A percentile compares a stretch with the other conserved stretches of the same genome.
phyloP scores from a whole-genome alignment of 2,329 filamentous ascomycete species.

The Zymoseptoria pseudotritici region DNA sequence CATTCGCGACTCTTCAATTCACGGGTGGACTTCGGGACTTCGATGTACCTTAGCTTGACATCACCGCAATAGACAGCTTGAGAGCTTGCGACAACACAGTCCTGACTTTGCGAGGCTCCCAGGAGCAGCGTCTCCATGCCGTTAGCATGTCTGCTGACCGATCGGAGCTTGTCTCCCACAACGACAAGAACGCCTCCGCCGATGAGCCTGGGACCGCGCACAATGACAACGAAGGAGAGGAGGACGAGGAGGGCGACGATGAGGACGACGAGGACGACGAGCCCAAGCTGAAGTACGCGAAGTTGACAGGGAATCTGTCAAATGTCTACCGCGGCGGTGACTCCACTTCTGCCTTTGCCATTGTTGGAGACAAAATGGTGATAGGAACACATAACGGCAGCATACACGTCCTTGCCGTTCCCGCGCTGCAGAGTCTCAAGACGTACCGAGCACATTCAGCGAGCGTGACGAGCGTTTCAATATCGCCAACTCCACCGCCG shows the following conservation, averaged over 20 bases:
- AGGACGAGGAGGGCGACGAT: constrained; percentile 46
- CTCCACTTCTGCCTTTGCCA: constrained; percentile 82
- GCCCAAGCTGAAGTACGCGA: constrained; percentile 86
- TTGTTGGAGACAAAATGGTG: constrained; percentile 96
- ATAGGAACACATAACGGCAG: constrained; percentile 94
- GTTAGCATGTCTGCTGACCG: constrained; percentile 32
- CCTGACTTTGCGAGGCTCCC: background rate
- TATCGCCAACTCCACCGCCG: constrained; percentile 75
- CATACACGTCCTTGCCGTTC: constrained; percentile 81
- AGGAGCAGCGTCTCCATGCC: constrained; percentile 19
- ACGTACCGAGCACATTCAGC: constrained; percentile 90
- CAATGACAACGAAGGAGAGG: constrained; percentile 23
- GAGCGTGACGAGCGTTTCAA: constrained; percentile 80
- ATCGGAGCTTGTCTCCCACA: constrained; percentile 19
- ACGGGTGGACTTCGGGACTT: background rate
- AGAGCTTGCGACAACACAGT: background rate
- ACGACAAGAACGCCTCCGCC: constrained; percentile 3
- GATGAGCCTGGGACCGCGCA: constrained; percentile 4
- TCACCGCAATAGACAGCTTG: background rate
- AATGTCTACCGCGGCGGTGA: constrained; percentile 89
- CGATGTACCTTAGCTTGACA: background rate
- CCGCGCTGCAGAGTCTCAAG: constrained; percentile 70
- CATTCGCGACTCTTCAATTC: background rate
- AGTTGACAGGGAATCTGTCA: constrained; percentile 71
- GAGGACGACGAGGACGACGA: constrained; percentile 87